phyloP scores from a whole-genome alignment of 495 filamentous ascomycete species.

The Oidiodendron maius region DNA sequence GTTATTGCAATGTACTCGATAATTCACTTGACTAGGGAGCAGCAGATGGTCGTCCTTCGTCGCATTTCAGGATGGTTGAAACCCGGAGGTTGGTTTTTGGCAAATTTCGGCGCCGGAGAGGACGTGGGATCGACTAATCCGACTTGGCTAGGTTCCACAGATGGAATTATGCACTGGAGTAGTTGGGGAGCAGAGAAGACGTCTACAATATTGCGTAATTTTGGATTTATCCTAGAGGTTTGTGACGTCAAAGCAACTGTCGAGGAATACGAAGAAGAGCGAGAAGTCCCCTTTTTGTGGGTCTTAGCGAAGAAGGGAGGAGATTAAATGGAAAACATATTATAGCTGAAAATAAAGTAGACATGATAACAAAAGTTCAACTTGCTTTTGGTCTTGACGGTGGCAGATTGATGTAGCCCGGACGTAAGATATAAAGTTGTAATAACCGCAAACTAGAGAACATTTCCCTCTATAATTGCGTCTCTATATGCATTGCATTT shows the following conservation, averaged over 20 bases:
- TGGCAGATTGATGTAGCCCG: too few relatives aligned
- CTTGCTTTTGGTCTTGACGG: too few relatives aligned
- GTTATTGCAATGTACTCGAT: slow-evolving; percentile 38
- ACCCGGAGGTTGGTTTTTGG: slow-evolving; percentile 30
- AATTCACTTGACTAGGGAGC: slow-evolving; percentile 37
- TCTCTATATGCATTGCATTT: too few relatives aligned
- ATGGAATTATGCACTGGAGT: slow-evolving; percentile 35
- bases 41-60: slow-evolving; percentile 30
- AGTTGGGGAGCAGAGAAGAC: slow-evolving; percentile 26
- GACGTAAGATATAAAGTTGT: too few relatives aligned
- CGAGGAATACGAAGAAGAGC: not conserved
- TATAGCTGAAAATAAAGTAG: too few relatives aligned
- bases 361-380: too few relatives aligned
- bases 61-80: slow-evolving; percentile 35
- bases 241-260: not conserved
- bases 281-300: not conserved
- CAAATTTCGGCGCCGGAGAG: slow-evolving; percentile 30
- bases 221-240: not conserved
- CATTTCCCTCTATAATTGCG: too few relatives aligned
- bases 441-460: too few relatives aligned
- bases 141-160: slow-evolving; percentile 24
- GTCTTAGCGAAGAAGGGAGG: slow-evolving; percentile 1
- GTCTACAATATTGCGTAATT: not conserved
- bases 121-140: slow-evolving; percentile 9
- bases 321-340: too few relatives aligned